These are phyloP conservation scores for Penicillium sp. DNA, from an alignment of 2,329 filamentous ascomycete genomes.

Conservation along the genomic window DNA sequence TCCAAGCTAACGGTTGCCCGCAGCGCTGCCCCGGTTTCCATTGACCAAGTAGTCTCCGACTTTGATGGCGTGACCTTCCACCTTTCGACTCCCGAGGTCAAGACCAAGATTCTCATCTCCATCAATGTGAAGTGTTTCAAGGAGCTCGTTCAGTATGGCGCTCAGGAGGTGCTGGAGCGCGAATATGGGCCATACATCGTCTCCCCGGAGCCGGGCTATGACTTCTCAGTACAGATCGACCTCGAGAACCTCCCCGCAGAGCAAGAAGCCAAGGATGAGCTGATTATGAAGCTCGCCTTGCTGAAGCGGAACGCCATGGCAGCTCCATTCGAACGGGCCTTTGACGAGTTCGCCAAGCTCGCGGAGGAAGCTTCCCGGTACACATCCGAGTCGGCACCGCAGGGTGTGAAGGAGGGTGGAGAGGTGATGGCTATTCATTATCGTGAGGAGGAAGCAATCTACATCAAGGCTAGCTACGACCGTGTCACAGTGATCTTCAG, in stretches of 20 bases:
- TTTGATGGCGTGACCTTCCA: slow-evolving; percentile 99
- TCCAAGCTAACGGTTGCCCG: slow-evolving; percentile 43
- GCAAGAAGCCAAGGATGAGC: slow-evolving; percentile 82
- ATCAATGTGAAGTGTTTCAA: slow-evolving; percentile 93
- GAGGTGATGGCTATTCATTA: slow-evolving; percentile 97
- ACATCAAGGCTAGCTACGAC: slow-evolving; percentile 96
- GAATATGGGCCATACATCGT: slow-evolving; percentile 95
- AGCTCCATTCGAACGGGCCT: slow-evolving; percentile 95
- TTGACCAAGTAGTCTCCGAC: slow-evolving; percentile 98
- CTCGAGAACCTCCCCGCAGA: slow-evolving; percentile 82
- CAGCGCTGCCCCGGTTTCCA: slow-evolving; percentile 81
- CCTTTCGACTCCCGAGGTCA: slow-evolving; percentile 91
- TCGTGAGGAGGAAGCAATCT: slow-evolving; percentile 97
- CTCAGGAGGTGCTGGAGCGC: slow-evolving; percentile 84
- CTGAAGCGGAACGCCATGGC: slow-evolving; percentile 99
- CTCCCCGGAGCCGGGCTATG: slow-evolving; percentile 83
- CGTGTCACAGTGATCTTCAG: slow-evolving; percentile 99
- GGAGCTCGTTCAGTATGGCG: slow-evolving; percentile 91
- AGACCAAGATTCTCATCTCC: slow-evolving; percentile 92
- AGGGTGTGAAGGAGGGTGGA: slow-evolving; percentile 85
- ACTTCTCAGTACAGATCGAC: slow-evolving; percentile 92
- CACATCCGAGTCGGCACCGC: slow-evolving; percentile 89
- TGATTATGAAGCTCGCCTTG: slow-evolving; percentile 84
- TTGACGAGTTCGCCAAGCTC: slow-evolving; percentile 85
- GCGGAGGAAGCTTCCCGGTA: slow-evolving; percentile 89